Conservation (phyloP, 2,329 filamentous ascomycete genomes). For the Trichoderma harzianum region DNA sequence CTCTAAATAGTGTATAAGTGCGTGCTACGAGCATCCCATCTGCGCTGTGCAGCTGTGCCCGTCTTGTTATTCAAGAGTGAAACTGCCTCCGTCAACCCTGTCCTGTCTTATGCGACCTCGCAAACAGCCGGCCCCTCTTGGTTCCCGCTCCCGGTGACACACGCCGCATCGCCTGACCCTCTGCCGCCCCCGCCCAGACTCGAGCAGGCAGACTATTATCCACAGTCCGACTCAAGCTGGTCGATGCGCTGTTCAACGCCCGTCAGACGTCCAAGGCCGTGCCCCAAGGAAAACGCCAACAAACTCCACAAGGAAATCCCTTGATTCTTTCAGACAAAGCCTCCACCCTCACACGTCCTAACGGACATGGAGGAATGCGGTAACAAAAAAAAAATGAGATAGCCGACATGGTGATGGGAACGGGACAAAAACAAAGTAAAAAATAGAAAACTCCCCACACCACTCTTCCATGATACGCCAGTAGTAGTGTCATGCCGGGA, state of each 20-base stretch:
- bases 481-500: constrained; percentile 18
- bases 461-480: constrained; percentile 18
- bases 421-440: constrained; percentile 2
- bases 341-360: constrained; percentile 1
- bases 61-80: constrained; percentile 9
- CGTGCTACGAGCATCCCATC: constrained; percentile 1
- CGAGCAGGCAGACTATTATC: constrained; percentile 13
- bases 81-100: constrained; percentile 8
- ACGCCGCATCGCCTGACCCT: constrained; percentile 13
- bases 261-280: background rate
- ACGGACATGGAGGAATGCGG: background rate
- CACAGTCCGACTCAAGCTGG: constrained; percentile 7
- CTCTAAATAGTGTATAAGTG: constrained; percentile 15
- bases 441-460: constrained; percentile 16
- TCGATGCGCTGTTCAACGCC: constrained; percentile 8
- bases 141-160: constrained; percentile 8
- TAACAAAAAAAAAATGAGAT: constrained; percentile 8
- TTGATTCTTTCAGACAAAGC: constrained; percentile 10
- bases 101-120: background rate
- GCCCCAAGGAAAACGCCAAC: constrained; percentile 16
- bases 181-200: constrained; percentile 13
- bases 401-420: constrained; percentile 9
- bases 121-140: constrained; percentile 9
- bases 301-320: constrained; percentile 16
- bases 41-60: background rate